phyloP scores from a whole-genome alignment of 2,329 filamentous ascomycete genomes.

The Penicillium sp. region DNA sequence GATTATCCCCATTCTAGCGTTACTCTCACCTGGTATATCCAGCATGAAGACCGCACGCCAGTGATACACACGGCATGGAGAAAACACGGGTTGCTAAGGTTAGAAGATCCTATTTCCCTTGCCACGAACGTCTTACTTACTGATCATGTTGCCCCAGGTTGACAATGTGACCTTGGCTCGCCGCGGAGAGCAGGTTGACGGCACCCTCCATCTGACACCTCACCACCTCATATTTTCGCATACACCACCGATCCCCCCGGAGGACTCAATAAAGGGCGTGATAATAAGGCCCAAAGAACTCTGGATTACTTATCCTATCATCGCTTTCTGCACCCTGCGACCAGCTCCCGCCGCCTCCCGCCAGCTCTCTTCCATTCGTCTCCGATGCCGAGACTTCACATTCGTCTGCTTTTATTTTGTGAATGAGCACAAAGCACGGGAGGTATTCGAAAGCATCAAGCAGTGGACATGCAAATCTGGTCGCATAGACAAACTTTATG shows the following conservation, averaged over 20 bases:
- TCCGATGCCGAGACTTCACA: conserved; percentile 89
- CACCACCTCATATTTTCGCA: conserved; percentile 64
- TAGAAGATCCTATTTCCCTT: conserved; percentile 6
- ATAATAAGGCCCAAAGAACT: conserved; percentile 61
- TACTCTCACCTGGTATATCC: conserved; percentile 8
- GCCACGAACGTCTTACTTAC: not conserved
- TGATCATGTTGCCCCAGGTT: conserved; percentile 34
- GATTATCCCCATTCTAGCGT: not conserved
- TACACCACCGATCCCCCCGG: conserved; percentile 43
- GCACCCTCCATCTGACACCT: conserved; percentile 60
- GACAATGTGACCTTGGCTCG: conserved; percentile 58
- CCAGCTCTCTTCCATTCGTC: conserved; percentile 73
- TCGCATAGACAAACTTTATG: conserved; percentile 82
- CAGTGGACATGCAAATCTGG: conserved; percentile 75
- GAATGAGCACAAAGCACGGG: conserved; percentile 68
- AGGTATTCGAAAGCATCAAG: conserved; percentile 84
- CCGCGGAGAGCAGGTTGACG: conserved; percentile 54
- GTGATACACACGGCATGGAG: conserved; percentile 41
- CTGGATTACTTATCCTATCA: conserved; percentile 94
- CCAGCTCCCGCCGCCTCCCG: conserved; percentile 66
- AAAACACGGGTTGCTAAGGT: conserved; percentile 47
- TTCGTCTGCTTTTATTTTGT: conserved; percentile 88
- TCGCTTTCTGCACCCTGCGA: conserved; percentile 73
- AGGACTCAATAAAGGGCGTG: conserved; percentile 41
- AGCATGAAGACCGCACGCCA: conserved; percentile 35